These are phyloP conservation scores for Yamadazyma pseudoaaseri DNA, from an alignment of 1,139 yeast genomes.

Conservation along the genomic window DNA sequence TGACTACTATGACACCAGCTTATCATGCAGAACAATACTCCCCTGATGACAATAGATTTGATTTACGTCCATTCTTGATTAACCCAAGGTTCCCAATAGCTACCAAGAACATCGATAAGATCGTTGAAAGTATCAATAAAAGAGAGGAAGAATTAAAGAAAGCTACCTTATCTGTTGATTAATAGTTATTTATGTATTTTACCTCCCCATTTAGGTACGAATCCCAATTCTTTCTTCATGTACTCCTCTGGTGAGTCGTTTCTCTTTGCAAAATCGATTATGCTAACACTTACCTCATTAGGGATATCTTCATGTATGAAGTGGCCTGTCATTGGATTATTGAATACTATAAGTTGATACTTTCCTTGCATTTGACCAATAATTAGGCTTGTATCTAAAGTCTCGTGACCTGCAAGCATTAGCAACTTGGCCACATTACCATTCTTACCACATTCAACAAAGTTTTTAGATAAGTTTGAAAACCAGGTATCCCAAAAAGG, in stretches of 20 bases:
- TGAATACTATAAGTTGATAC: conserved; percentile 83
- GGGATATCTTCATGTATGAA: conserved; percentile 92
- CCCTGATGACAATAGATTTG: conserved; percentile 96
- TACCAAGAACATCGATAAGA: conserved; percentile 77
- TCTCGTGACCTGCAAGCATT: conserved; percentile 87
- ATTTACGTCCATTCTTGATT: conserved; percentile 88
- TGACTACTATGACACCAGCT: conserved; percentile 94
- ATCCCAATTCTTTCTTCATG: conserved; percentile 38
- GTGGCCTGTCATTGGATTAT: conserved; percentile 70
- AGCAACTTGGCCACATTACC: conserved; percentile 60
- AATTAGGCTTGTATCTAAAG: conserved; percentile 77
- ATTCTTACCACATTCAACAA: conserved; percentile 36
- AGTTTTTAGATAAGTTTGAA: conserved; percentile 60
- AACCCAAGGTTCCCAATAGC: conserved; percentile 93
- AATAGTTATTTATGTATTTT: conserved; percentile 23
- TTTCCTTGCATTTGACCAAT: conserved; percentile 98
- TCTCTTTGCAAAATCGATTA: conserved; percentile 49
- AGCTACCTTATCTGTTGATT: conserved; percentile 30
- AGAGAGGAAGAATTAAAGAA: conserved; percentile 27
- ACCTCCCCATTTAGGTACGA: conserved; percentile 55
- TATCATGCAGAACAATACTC: conserved; percentile 98
- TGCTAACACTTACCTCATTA: conserved; percentile 56
- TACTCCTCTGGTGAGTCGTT: conserved; percentile 38
- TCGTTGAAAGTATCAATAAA: conserved; percentile 54
- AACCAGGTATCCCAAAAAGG: conserved; percentile 87